Evolutionary conservation across 2,329 filamentous ascomycete genomes (phyloP).

Genomic region (Aureobasidium mangrovei): DNA sequence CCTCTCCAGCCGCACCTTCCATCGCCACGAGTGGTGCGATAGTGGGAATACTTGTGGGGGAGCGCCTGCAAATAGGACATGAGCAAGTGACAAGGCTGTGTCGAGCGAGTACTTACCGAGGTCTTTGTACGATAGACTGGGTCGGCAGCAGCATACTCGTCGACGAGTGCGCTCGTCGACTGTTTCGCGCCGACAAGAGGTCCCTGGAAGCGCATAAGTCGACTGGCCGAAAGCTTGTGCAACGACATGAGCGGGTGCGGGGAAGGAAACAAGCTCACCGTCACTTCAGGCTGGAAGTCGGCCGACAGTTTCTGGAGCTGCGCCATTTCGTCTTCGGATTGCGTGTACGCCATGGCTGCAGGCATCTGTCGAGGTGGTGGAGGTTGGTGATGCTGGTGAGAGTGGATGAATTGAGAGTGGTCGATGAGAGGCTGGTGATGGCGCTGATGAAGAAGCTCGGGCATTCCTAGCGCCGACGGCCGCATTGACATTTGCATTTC

Average conservation of each 20-base stretch:
- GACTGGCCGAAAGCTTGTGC: slow-evolving; percentile 8
- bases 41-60: slow-evolving; percentile 65
- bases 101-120: slow-evolving; percentile 50
- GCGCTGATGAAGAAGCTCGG: slow-evolving; percentile 17
- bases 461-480: slow-evolving; percentile 25
- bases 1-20: slow-evolving; percentile 98
- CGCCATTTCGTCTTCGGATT: slow-evolving; percentile 47
- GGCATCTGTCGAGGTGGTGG: slow-evolving; percentile 16
- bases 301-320: slow-evolving; percentile 54
- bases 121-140: slow-evolving; percentile 80
- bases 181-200: slow-evolving; percentile 72
- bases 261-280: slow-evolving; percentile 35
- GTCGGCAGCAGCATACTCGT: slow-evolving; percentile 84
- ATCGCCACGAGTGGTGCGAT: slow-evolving; percentile 56
- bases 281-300: slow-evolving; percentile 49
- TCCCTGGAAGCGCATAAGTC: slow-evolving; percentile 47
- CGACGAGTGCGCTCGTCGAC: slow-evolving; percentile 66
- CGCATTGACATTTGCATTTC: slow-evolving; percentile 32
- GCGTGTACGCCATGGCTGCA: slow-evolving; percentile 30
- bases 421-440: slow-evolving; percentile 14
- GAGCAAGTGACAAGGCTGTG: not conserved
- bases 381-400: slow-evolving; percentile 18
- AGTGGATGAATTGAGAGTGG: slow-evolving; percentile 13
- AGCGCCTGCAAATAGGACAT: slow-evolving; percentile 50
- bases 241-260: slow-evolving; percentile 1